Evolutionary conservation across 176 grass and related monocot genomes (phyloP), one percentile per base, ranked within the genome.

Genomic region (Triticum urartu): DNA sequence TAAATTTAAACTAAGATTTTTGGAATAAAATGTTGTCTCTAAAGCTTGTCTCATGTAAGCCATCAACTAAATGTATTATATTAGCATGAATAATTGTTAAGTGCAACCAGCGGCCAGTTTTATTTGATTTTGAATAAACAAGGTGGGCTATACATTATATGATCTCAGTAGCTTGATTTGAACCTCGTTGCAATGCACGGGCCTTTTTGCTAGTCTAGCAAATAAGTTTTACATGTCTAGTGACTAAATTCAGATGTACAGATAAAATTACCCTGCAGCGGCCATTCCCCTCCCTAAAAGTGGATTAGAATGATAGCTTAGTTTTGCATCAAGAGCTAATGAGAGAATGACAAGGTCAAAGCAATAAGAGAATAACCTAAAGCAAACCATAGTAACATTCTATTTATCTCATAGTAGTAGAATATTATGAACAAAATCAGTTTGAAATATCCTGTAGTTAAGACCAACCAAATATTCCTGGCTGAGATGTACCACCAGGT

Each of bases 301-400:
- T 42, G 33, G 30, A 45, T 76, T 33, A 76, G 47, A 76, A 84
- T 11, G 32, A 73, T 72, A 33, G 33, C 38, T 84, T 84, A 39
- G 25, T 60, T 63, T 77, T 77, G 24, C 33, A 45, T 71, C 36
- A n/a, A 30, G 30, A 67, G 20, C 30, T 5, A 4, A 22, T 6
- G 42, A 56, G n/a, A 82, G 50, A 70, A 79, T 39, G 69, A 68
- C 43, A 58, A 59, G 34, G 64, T 32, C 63, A 69, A 10, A 78
- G 48, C 34, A 36, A 65, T 33, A 52, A 81, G 75, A 66, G 17
- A 33, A 59, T 43, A n/a, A 39, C 42, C 33, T 68, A 38, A 3
- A 85, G 11, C 56, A 89, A 72, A 21, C 20, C 33, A 76, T 78
- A 36, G 15, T 68, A 68, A 3, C 30, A 34, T 48, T 42, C 9